Conservation (phyloP, 2,329 filamentous ascomycete species). For the Trichoderma koningii region DNA sequence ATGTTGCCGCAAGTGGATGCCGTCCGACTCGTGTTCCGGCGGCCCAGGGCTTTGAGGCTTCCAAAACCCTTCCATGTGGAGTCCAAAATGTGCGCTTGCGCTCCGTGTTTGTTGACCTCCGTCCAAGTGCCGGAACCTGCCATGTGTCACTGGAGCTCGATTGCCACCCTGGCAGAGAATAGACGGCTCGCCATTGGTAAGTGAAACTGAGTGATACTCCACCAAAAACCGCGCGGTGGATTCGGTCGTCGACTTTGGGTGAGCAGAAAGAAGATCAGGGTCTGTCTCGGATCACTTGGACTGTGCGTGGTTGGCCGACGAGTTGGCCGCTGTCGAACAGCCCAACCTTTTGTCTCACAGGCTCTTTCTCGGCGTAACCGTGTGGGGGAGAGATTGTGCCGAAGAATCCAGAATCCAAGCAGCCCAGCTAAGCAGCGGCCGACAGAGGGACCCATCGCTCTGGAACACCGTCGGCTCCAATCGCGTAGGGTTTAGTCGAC, state of each 20-base stretch:
- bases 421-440: slow-evolving; percentile 1
- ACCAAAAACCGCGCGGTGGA: slow-evolving; percentile 8
- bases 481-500: slow-evolving; percentile 55
- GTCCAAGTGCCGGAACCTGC: slow-evolving; percentile 20
- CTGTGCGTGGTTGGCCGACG: slow-evolving; percentile 1
- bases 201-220: neutral
- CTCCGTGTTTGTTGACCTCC: neutral
- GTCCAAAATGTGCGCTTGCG: slow-evolving; percentile 2
- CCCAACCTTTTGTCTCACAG: neutral
- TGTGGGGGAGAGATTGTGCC: neutral
- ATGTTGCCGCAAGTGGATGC: slow-evolving; percentile 7
- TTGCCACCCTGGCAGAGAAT: slow-evolving; percentile 6
- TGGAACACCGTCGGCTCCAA: slow-evolving; percentile 61
- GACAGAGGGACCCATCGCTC: slow-evolving; percentile 55
- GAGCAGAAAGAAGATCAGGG: slow-evolving; percentile 1
- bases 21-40: slow-evolving; percentile 22
- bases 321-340: neutral
- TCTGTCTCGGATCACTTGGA: neutral
- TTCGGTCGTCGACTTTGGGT: neutral
- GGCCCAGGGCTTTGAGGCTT: slow-evolving; percentile 21
- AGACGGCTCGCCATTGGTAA: slow-evolving; percentile 12
- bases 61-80: slow-evolving; percentile 28
- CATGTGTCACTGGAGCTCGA: slow-evolving; percentile 19
- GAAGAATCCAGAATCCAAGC: slow-evolving; percentile 1
- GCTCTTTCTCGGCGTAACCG: neutral